phyloP scores from a whole-genome alignment of 371 early-diverging fungal species.

The Apophysomyces elegans region DNA sequence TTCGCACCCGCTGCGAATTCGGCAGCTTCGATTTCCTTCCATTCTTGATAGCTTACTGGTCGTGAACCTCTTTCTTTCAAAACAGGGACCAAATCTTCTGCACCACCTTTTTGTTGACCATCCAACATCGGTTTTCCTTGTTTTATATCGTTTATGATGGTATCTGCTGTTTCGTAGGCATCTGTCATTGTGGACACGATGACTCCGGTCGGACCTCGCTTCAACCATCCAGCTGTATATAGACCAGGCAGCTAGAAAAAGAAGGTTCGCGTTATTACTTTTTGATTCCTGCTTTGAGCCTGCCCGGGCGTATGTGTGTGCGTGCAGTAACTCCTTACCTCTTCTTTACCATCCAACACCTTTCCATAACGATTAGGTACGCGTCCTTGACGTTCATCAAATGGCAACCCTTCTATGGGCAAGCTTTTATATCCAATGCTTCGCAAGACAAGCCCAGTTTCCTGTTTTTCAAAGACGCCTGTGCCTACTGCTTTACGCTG shows the following conservation, averaged over 20 bases:
- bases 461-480: constrained; percentile 52
- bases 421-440: constrained; percentile 89
- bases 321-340: constrained; percentile 26
- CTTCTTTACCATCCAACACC: constrained; percentile 60
- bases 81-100: constrained; percentile 29
- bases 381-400: constrained; percentile 68
- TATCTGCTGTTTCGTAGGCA: constrained; percentile 88
- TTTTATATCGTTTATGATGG: constrained; percentile 65
- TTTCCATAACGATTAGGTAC: constrained; percentile 85
- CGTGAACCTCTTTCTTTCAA: constrained; percentile 37
- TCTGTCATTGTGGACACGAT: constrained; percentile 95
- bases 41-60: constrained; percentile 73
- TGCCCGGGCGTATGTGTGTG: not conserved
- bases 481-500: constrained; percentile 63
- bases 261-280: no score
- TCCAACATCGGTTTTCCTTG: constrained; percentile 32
- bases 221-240: constrained; percentile 95
- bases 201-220: constrained; percentile 93
- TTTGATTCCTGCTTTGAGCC: not conserved
- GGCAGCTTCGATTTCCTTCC: constrained; percentile 80
- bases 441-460: constrained; percentile 72
- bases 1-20: constrained; percentile 71
- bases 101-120: constrained; percentile 26
- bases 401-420: constrained; percentile 76
- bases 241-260: constrained; percentile 61